A percentile compares a stretch with the other conserved stretches of the same genome.
These are phyloP conservation scores for Schizothecium vesticola DNA, from an alignment of 495 filamentous ascomycete genomes.

Conservation along the genomic window DNA sequence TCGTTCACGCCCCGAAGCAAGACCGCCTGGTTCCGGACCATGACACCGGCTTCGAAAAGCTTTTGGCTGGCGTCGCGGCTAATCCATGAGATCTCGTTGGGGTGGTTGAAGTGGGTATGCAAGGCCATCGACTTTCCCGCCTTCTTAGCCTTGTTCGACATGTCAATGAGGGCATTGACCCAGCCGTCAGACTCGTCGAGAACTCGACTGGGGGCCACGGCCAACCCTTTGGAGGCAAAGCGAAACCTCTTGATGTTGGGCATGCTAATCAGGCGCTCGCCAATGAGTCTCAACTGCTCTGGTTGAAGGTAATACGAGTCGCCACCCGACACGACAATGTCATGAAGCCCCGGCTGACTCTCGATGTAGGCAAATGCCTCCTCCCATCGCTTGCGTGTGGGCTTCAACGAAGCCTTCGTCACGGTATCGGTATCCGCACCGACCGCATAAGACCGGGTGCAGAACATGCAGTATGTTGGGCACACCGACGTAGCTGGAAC, in stretches of 20 bases:
- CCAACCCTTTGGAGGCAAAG: constrained; percentile 53
- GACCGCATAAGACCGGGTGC: constrained; percentile 54
- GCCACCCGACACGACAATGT: constrained; percentile 55
- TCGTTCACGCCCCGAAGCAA: constrained; percentile 54
- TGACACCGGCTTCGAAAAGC: constrained; percentile 46
- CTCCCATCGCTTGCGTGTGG: constrained; percentile 38
- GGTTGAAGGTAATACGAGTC: constrained; percentile 48
- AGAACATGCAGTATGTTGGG: constrained; percentile 53
- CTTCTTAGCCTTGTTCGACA: constrained; percentile 41
- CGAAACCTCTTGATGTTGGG: constrained; percentile 48
- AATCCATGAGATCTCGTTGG: constrained; percentile 57
- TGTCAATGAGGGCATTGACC: constrained; percentile 43
- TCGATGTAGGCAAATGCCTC: constrained; percentile 48
- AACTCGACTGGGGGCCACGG: constrained; percentile 46
- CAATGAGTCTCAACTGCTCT: constrained; percentile 33
- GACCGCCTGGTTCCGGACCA: constrained; percentile 48
- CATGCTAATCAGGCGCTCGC: constrained; percentile 34
- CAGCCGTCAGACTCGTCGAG: constrained; percentile 48
- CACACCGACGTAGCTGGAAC: constrained; percentile 47
- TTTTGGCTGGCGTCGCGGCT: constrained; percentile 43
- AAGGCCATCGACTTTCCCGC: constrained; percentile 53
- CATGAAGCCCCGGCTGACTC: constrained; percentile 39
- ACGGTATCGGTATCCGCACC: constrained; percentile 47
- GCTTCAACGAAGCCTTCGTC: constrained; percentile 43
- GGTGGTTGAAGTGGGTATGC: constrained; percentile 61